Conservation (phyloP, 1,284 basidiomycete genomes). For the Cryptococcus sp. region DNA sequence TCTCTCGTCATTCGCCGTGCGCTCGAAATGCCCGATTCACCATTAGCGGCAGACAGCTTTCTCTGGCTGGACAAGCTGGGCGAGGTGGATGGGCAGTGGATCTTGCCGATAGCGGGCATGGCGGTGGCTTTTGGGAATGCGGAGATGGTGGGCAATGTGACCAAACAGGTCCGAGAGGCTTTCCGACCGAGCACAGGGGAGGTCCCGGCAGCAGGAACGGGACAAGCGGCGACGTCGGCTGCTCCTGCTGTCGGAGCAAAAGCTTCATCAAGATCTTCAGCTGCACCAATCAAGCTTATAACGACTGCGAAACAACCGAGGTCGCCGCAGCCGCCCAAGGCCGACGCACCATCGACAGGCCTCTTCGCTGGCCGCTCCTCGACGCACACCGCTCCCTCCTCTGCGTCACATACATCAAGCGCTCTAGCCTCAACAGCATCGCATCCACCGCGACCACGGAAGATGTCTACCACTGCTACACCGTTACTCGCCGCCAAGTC, state of each 20-base stretch:
- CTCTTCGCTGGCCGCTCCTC: neutral
- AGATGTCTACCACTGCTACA: neutral
- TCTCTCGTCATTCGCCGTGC: slow-evolving; percentile 51
- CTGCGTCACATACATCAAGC: neutral
- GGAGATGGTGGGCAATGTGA: slow-evolving; percentile 32
- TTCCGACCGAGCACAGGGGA: neutral
- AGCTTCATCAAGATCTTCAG: too few relatives aligned
- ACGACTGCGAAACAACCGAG: neutral
- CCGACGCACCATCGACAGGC: neutral
- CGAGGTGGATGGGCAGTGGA: slow-evolving; percentile 42
- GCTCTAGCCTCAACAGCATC: neutral
- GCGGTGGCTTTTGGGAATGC: slow-evolving; percentile 49
- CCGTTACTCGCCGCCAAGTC: neutral
- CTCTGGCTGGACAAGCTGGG: slow-evolving; percentile 51
- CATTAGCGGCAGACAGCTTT: slow-evolving; percentile 41
- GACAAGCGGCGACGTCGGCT: too few relatives aligned
- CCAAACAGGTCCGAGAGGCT: slow-evolving; percentile 4
- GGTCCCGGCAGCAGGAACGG: too few relatives aligned
- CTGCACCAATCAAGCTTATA: too few relatives aligned
- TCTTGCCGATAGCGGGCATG: slow-evolving; percentile 49
- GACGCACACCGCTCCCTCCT: neutral
- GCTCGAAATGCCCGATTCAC: slow-evolving; percentile 28
- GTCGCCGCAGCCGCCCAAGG: neutral
- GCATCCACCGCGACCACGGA: neutral
- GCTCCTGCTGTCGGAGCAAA: too few relatives aligned